Conservation (phyloP, 352 stramenopile genomes). For the Phytophthora melonis region DNA sequence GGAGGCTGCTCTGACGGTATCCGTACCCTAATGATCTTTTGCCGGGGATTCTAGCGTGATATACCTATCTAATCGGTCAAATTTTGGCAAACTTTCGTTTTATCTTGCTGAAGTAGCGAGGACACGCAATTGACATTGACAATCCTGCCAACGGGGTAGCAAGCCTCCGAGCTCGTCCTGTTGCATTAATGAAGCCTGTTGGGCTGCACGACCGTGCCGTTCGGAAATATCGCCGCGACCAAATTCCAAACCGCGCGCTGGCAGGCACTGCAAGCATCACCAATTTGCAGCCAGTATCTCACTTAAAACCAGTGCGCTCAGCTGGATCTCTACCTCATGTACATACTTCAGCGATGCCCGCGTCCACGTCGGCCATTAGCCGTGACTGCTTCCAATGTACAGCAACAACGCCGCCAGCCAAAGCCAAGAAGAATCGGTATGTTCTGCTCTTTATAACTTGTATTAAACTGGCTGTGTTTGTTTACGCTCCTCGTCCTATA, state of each 20-base stretch:
- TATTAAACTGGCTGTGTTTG: not conserved
- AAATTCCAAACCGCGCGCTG: slow-evolving; percentile 71
- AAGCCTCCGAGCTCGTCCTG: slow-evolving; percentile 47
- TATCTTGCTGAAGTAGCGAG: slow-evolving; percentile 46
- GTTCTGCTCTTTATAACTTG: not conserved
- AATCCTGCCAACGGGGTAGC: slow-evolving; percentile 34
- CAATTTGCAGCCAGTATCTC: slow-evolving; percentile 26
- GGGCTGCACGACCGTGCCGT: slow-evolving; percentile 65
- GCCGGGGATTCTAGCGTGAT: not conserved
- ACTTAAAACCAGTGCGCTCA: slow-evolving; percentile 39
- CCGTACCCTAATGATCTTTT: not conserved
- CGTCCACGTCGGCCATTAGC: slow-evolving; percentile 32
- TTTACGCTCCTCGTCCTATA: not conserved
- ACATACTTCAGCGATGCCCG: slow-evolving; percentile 5
- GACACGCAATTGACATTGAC: slow-evolving; percentile 61
- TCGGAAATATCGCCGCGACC: slow-evolving; percentile 71
- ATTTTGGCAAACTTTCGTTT: not conserved
- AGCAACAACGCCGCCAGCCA: slow-evolving; percentile 9
- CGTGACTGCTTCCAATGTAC: slow-evolving; percentile 76
- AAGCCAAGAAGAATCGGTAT: slow-evolving; percentile 28
- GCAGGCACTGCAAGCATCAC: slow-evolving; percentile 50
- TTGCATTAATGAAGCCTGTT: slow-evolving; percentile 61
- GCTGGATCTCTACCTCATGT: slow-evolving; percentile 16
- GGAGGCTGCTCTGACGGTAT: slow-evolving; percentile 67
- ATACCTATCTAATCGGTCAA: not conserved